Evolutionary conservation across 148 eudicot species (phyloP).

Genomic region (Rhododendron williamsianum): DNA sequence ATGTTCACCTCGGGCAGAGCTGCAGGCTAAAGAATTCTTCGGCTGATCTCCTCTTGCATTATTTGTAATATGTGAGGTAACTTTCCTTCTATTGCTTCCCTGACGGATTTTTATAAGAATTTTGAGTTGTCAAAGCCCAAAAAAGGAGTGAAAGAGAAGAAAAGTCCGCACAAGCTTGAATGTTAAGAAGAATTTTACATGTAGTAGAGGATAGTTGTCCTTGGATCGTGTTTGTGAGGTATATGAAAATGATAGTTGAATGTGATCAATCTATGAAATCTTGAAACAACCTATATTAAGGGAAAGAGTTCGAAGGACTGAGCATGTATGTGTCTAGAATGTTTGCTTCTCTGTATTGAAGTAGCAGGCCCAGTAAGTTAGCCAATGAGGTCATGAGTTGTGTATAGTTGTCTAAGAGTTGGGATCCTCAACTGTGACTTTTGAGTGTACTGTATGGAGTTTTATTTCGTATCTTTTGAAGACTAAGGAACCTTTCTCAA

Average conservation of each 20-base stretch:
- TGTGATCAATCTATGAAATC: neutral
- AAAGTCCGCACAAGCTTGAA: neutral
- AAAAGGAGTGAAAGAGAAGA: neutral
- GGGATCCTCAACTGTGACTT: neutral
- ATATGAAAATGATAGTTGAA: neutral
- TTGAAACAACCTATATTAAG: neutral
- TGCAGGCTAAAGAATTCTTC: conserved; percentile 78
- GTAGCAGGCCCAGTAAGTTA: neutral
- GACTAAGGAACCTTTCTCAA: neutral
- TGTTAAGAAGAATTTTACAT: neutral
- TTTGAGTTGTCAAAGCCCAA: neutral
- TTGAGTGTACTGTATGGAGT: neutral
- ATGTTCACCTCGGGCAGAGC: conserved; percentile 97
- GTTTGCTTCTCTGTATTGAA: neutral
- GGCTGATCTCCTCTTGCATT: conserved; percentile 59
- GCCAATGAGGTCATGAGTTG: neutral
- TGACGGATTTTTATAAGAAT: neutral
- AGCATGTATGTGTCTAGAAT: neutral
- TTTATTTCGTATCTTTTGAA: neutral
- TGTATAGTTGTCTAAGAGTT: neutral
- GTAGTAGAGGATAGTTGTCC: neutral
- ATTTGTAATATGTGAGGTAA: conserved; percentile 37
- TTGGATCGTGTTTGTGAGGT: neutral
- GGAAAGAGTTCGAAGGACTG: neutral
- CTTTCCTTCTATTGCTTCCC: neutral